Percentiles rank a stretch among this genome's conserved stretches.
Conservation (phyloP, 768 basidiomycete species). For the Suillus paluster region DNA sequence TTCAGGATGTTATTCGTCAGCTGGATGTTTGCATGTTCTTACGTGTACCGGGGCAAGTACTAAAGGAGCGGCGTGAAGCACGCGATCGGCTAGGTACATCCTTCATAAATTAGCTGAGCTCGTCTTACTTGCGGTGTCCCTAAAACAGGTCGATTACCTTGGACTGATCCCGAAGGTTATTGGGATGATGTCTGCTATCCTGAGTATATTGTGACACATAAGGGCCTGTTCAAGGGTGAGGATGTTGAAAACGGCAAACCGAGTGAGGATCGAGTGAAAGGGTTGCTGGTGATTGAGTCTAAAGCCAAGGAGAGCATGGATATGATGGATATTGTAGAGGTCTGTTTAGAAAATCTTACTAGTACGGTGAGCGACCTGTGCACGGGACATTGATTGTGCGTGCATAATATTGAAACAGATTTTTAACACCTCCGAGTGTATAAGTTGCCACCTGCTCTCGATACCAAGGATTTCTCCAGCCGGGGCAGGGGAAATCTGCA, state of each 20-base stretch:
- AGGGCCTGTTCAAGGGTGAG: slow-evolving; percentile 66
- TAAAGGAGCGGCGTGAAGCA: slow-evolving; percentile 76
- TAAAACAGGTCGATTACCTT: slow-evolving; percentile 77
- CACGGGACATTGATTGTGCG: neutral
- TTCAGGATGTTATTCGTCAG: slow-evolving; percentile 68
- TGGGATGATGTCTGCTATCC: slow-evolving; percentile 96
- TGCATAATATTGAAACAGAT: neutral
- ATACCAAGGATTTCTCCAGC: too few relatives aligned
- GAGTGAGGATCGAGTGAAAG: slow-evolving; percentile 46
- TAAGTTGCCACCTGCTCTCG: neutral
- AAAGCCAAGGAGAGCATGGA: slow-evolving; percentile 58
- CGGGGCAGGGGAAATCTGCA: too few relatives aligned
- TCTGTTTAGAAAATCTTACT: slow-evolving; percentile 53
- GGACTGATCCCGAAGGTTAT: slow-evolving; percentile 87
- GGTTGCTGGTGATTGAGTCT: slow-evolving; percentile 59
- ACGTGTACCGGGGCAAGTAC: slow-evolving; percentile 76
- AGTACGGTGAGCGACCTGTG: neutral
- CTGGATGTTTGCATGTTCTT: slow-evolving; percentile 84
- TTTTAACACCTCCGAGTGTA: neutral
- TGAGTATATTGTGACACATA: slow-evolving; percentile 84
- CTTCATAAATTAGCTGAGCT: slow-evolving; percentile 13
- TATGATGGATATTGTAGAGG: slow-evolving; percentile 66
- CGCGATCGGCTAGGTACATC: slow-evolving; percentile 85
- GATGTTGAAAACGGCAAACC: slow-evolving; percentile 75
- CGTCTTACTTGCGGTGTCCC: slow-evolving; percentile 11